These are phyloP conservation scores for Malassezia japonica DNA, from an alignment of 1,284 basidiomycete genomes.

Conservation along the genomic window DNA sequence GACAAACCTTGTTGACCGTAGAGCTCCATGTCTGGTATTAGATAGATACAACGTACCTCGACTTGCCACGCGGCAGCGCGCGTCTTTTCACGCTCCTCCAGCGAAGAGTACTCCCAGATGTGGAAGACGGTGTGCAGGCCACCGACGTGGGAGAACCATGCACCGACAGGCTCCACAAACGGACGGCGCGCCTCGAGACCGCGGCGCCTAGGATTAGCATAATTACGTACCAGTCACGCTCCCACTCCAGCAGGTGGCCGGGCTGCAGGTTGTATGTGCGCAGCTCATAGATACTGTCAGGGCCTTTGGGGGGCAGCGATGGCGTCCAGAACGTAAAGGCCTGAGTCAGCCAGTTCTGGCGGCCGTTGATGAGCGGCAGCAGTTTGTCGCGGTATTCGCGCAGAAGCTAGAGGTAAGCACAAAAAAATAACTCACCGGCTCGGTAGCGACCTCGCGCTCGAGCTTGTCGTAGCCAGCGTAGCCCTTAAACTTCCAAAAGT, in stretches of 20 bases:
- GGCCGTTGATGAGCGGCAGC: conserved; percentile 22
- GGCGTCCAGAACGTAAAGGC: conserved; percentile 45
- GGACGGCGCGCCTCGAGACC: conserved; percentile 41
- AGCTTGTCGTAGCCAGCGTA: conserved; percentile 40
- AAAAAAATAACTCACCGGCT: conserved; percentile 13
- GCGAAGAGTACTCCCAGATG: conserved; percentile 41
- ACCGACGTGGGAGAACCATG: conserved; percentile 45
- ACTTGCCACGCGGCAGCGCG: conserved; percentile 45
- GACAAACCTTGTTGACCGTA: conserved; percentile 29
- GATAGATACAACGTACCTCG: conserved; percentile 15
- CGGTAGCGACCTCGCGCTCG: conserved; percentile 17
- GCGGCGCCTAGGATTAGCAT: conserved; percentile 15
- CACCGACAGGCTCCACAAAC: conserved; percentile 42
- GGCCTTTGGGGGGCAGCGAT: conserved; percentile 21
- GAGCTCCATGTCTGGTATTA: conserved; percentile 34
- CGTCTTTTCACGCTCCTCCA: conserved; percentile 42
- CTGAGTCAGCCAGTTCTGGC: conserved; percentile 42
- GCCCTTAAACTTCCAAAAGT: conserved; percentile 44
- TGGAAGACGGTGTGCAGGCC: conserved; percentile 44
- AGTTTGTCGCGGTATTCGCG: conserved; percentile 17
- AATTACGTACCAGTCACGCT: conserved; percentile 31
- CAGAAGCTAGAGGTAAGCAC: neutral
- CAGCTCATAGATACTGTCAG: conserved; percentile 34
- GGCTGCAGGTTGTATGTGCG: conserved; percentile 44
- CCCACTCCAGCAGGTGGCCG: conserved; percentile 42